phyloP scores from a whole-genome alignment of 495 filamentous ascomycete species.

The Hypoxylon lenormandii region DNA sequence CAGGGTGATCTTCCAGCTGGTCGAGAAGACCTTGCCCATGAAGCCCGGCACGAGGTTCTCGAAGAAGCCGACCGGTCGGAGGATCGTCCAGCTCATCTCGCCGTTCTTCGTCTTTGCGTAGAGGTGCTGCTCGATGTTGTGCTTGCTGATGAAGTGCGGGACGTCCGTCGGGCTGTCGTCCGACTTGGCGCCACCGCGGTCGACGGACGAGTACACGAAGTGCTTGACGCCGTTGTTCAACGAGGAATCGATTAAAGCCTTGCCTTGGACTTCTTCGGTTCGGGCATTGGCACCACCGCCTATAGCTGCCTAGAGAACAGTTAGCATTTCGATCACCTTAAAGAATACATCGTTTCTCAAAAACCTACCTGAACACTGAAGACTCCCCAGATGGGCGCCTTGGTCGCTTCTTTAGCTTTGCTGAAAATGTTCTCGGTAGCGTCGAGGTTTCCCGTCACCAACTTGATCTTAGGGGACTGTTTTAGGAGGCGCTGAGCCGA shows the following conservation, averaged over 20 bases:
- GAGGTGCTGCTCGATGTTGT: conserved; percentile 70
- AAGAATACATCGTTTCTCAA: conserved; percentile 13
- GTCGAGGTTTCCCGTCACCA: conserved; percentile 67
- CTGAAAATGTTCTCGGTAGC: conserved; percentile 62
- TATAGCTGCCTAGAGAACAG: conserved; percentile 29
- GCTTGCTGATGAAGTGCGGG: conserved; percentile 72
- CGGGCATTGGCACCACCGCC: conserved; percentile 52
- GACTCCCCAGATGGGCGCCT: conserved; percentile 61
- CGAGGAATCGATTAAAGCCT: conserved; percentile 66
- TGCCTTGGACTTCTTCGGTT: conserved; percentile 68
- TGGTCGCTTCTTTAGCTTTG: conserved; percentile 54
- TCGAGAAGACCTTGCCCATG: conserved; percentile 65
- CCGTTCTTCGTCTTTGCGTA: conserved; percentile 51
- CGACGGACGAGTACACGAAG: conserved; percentile 73
- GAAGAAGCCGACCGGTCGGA: conserved; percentile 69
- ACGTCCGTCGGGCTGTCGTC: conserved; percentile 65
- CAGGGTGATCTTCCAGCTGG: conserved; percentile 56
- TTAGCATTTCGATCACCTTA: conserved; percentile 43
- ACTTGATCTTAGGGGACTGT: conserved; percentile 62
- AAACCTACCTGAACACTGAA: conserved; percentile 61
- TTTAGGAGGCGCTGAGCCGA: conserved; percentile 63
- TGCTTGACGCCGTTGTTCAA: conserved; percentile 66
- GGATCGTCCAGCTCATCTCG: conserved; percentile 65
- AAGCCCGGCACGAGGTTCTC: conserved; percentile 68
- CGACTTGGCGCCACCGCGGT: conserved; percentile 68